These are phyloP conservation scores for Jasminum sambac DNA, from an alignment of 257 asterid genomes.

Conservation along the genomic window DNA sequence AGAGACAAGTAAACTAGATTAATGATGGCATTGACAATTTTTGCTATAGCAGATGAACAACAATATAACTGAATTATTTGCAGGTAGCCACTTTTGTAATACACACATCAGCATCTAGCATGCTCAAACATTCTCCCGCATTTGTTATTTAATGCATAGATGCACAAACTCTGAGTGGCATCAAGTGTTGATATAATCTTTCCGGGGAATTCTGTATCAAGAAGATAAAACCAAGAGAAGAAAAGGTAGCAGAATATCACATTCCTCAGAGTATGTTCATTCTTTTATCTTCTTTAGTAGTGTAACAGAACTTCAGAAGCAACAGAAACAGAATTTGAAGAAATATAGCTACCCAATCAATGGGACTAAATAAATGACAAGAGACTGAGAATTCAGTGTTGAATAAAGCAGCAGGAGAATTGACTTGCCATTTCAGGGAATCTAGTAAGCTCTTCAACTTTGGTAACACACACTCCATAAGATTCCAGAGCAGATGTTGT, in stretches of 20 bases:
- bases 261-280: conserved; percentile 9
- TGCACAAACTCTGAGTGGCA: neutral
- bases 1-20: conserved; percentile 6
- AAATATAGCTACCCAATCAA: neutral
- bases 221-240: neutral
- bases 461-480: conserved; percentile 78
- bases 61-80: neutral
- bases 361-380: neutral
- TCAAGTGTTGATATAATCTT: conserved; percentile 3
- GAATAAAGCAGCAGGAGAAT: conserved; percentile 13
- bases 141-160: neutral
- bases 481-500: conserved; percentile 80
- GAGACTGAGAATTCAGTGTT: neutral
- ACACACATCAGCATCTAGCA: conserved; percentile 12
- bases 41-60: neutral
- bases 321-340: neutral
- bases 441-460: conserved; percentile 88
- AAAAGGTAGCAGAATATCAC: neutral
- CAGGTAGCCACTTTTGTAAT: neutral
- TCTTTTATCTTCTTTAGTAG: conserved; percentile 2
- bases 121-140: neutral
- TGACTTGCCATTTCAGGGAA: conserved; percentile 89
- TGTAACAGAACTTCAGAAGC: conserved; percentile 1
- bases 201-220: neutral
- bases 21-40: neutral